Conservation (phyloP, 768 basidiomycete species). For the Brasilioporus rufonigricans region DNA sequence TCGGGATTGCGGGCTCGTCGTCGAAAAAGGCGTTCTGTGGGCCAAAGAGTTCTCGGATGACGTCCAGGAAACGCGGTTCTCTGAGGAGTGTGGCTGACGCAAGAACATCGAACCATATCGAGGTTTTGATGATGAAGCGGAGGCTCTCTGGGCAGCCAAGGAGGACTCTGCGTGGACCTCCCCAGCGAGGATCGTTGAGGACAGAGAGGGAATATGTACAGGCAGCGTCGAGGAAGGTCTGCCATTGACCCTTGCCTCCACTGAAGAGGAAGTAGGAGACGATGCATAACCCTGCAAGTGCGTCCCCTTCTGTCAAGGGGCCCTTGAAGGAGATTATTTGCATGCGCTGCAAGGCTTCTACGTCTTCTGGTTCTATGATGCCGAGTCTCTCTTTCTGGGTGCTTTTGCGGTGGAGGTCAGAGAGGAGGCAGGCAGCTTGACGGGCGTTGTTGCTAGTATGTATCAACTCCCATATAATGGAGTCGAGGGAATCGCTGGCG, state of each 20-base stretch:
- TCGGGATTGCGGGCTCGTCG: slow-evolving; percentile 39
- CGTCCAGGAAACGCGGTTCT: slow-evolving; percentile 53
- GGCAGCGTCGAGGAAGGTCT: slow-evolving; percentile 61
- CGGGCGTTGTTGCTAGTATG: slow-evolving; percentile 45
- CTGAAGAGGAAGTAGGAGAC: slow-evolving; percentile 77
- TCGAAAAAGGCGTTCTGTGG: slow-evolving; percentile 18
- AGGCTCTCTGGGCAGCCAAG: slow-evolving; percentile 45
- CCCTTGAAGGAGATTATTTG: slow-evolving; percentile 20
- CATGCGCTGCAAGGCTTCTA: slow-evolving; percentile 25
- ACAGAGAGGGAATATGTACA: slow-evolving; percentile 50
- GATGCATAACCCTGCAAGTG: slow-evolving; percentile 74
- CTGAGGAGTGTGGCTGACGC: slow-evolving; percentile 69
- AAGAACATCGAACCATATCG: slow-evolving; percentile 86
- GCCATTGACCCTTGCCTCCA: slow-evolving; percentile 72
- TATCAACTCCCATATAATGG: slow-evolving; percentile 51
- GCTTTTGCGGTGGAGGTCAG: slow-evolving; percentile 50
- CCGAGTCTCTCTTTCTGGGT: slow-evolving; percentile 24
- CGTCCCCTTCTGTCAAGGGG: slow-evolving; percentile 56
- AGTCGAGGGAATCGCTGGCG: slow-evolving; percentile 46
- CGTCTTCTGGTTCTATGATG: slow-evolving; percentile 24
- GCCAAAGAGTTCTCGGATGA: slow-evolving; percentile 57
- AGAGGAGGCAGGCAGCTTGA: slow-evolving; percentile 60
- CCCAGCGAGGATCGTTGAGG: slow-evolving; percentile 38
- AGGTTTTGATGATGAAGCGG: slow-evolving; percentile 77
- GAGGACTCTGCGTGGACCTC: slow-evolving; percentile 46